Base-by-base conservation (phyloP, 441 rosid species). In the Eutrema salsugineum region DNA sequence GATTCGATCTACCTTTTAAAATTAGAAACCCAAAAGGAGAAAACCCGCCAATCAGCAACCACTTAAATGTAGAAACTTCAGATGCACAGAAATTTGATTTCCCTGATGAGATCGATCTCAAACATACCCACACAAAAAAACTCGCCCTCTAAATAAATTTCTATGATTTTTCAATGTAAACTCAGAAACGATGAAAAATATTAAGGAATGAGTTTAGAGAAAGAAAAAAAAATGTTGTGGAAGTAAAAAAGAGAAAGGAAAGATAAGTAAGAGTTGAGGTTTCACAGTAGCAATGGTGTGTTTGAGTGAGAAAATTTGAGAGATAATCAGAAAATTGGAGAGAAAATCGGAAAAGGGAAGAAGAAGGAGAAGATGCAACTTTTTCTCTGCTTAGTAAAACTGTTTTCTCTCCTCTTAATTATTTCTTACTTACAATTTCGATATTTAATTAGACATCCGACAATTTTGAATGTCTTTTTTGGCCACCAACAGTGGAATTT, bases 321-420 rank as follows among this genome's bases (percentile, higher is more conserved):
- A 33, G 51, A 39, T 65, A 54, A 53, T 27, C 27, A 10, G 66
- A 56, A 22, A 72, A 46, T 15, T 54, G 72, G 63, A 73, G 75
- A 69, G 59, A 79, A 77, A 82, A 78, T 79, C 80, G 59, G 71
- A 60, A 81, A 14, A 44, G 17, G 50, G 17, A 6, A 60, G 67
- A n/a, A n/a, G n/a, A n/a, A n/a, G n/a, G n/a, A 83, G 84, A 68
- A 80, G 80, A 42, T 36, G 80, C 85, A 80, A 88, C 81, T 68
- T 70, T 75, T 28, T 70, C 82, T 58, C 54, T 72, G 79, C 75
- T 73, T 66, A 71, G 38, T 72, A 55, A 72, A 82, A 77, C 79
- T 68, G 66, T 75, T 69, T 75, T 54, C 73, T 66, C 30, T 57
- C 38, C 35, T 58, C 6, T 24, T 24, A 24, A 24, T 24, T 20